Evolutionary conservation across 1,284 basidiomycete species (phyloP), one percentile per base, ranked within the genome.

Genomic region (Moesziomyces globuligerus): DNA sequence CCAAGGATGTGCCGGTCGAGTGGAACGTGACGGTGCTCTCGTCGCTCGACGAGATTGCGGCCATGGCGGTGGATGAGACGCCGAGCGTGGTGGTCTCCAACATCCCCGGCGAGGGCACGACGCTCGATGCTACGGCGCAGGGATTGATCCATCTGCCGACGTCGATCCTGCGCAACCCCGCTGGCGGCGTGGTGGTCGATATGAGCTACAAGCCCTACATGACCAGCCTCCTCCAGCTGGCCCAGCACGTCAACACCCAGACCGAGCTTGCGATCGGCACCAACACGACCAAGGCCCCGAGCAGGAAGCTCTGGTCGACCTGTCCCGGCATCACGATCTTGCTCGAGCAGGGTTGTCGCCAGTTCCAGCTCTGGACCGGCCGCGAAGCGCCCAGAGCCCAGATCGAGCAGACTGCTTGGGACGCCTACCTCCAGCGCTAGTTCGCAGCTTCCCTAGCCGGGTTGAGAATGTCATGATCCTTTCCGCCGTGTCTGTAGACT

Each of bases 171-270:
- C 24, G 56, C 4, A 59, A 68, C 45, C 53, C 66, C 0, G 41
- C 48, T 0, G 78, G 78, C 15, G 80, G 80, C n/a, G 79, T 82
- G 8, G 79, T 70, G 13, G 72, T 82, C 51, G 80, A 82, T 51
- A 82, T 82, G 80, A 73, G 73, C 46, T 81, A 82, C 77, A 79
- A 79, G 48, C 79, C 79, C 4, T 62, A 72, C 45, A 34, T 48
- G 25, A 82, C 80, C 18, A 62, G 73, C n/a, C 62, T 82, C 24
- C 58, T 81, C 13, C 50, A 72, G 49, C 56, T 81, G 17, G 64
- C 54, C 0, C 18, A 50, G n/a, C 49, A 59, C 26, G 58, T 64
- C 21, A 74, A 74, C 34, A 37, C 48, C 20, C 21, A 18, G 9
- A 39, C 39, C 25, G 41, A 36, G 25, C 37, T 38, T 17, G 55